Percentiles rank a stretch among this genome's conserved stretches.
These are phyloP conservation scores for Russula emetica DNA, from an alignment of 768 basidiomycete genomes.

Conservation along the genomic window DNA sequence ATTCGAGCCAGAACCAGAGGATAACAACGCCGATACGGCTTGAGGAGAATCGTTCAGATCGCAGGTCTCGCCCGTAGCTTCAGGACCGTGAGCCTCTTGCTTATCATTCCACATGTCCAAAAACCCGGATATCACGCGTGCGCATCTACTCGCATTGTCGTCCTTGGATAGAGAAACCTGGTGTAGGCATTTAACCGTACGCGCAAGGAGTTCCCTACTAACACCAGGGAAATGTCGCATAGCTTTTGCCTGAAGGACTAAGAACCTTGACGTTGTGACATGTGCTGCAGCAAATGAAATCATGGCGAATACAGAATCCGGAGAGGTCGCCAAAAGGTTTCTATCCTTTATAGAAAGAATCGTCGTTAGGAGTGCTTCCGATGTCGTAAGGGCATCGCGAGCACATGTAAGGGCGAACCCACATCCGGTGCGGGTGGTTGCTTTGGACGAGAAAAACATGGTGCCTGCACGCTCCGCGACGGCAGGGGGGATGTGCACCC, in stretches of 20 bases:
- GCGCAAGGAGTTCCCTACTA: slow-evolving; percentile 23
- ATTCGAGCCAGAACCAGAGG: not conserved
- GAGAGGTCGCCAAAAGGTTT: slow-evolving; percentile 39
- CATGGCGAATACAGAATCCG: slow-evolving; percentile 42
- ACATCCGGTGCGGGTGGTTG: slow-evolving; percentile 13
- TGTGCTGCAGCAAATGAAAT: slow-evolving; percentile 43
- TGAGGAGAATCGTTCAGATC: not conserved
- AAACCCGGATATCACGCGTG: slow-evolving; percentile 20
- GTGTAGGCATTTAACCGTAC: slow-evolving; percentile 17
- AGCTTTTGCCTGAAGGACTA: slow-evolving; percentile 18
- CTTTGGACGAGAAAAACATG: slow-evolving; percentile 14
- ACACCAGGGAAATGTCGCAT: slow-evolving; percentile 17
- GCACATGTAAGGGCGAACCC: slow-evolving; percentile 38
- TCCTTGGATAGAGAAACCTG: slow-evolving; percentile 19
- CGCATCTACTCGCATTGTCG: slow-evolving; percentile 26
- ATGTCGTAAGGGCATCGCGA: slow-evolving; percentile 37
- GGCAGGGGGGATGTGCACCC: slow-evolving; percentile 21
- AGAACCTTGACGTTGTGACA: slow-evolving; percentile 42
- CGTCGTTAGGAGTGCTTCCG: slow-evolving; percentile 39
- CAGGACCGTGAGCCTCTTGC: not conserved
- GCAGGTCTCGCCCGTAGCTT: not conserved
- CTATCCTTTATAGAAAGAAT: slow-evolving; percentile 37
- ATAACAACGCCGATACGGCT: not conserved
- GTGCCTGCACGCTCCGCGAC: not conserved
- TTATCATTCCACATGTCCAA: slow-evolving; percentile 22